Base-by-base conservation (phyloP, 2,329 filamentous ascomycete species). In the Penicillium sp. region DNA sequence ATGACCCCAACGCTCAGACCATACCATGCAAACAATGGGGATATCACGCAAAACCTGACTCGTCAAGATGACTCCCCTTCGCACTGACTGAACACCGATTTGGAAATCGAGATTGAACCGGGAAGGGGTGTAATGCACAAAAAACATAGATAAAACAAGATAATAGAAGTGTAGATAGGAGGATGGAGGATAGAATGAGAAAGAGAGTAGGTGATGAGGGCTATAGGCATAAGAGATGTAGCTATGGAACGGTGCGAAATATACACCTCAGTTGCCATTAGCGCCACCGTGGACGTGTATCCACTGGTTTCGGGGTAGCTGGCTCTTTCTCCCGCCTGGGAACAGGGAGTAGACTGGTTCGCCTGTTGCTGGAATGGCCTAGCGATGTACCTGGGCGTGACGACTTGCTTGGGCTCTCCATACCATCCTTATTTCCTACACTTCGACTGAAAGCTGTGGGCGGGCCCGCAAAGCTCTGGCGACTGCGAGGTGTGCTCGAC, bases 301-400 rank as follows among this genome's bases (percentile, higher is more conserved):
- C 67, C 30, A 68, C 48, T 37, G 67, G 70, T 40, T 58, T 67
- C 51, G 62, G 41, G 51, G 56, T 59, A 14, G 66, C 42, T 6
- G 64, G 57, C 55, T 67, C 69, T 12, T 72, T 68, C 19, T 71
- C 67, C 12, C 62, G 63, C 50, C 69, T 74, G 2, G 73, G 70
- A 43, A 75, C 52, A 22, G 76, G 76, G 36, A 78, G 66, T 53
- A 78, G 62, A 61, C 75, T 78, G 31, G 67, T 65, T 12, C 76
- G 69, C 14, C 73, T 70, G 46, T 63, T 70, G 11, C 61, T 66
- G 2, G 72, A 72, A 61, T 76, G 74, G 1, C 75, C 74, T 11
- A 77, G 62, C 2, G 74, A 61, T 2, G 75, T 76, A 1, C 70
- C 74, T 1, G 76, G 75, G 16, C 74, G 69, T 11, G 59, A 46